phyloP scores from a whole-genome alignment of 257 asterid species.

The Petunia secreta region DNA sequence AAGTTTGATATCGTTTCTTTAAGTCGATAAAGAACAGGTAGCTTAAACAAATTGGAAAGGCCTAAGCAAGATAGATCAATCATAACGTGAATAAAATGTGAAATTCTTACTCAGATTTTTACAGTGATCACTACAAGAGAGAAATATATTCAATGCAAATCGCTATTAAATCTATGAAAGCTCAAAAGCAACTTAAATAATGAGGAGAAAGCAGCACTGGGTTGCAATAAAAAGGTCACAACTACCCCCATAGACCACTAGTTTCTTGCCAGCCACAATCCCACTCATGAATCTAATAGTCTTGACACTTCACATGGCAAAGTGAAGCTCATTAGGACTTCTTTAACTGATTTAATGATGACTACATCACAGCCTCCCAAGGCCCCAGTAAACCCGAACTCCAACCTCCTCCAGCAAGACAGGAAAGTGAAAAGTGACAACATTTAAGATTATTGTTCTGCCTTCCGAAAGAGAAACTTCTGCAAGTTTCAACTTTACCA shows the following conservation, averaged over 20 bases:
- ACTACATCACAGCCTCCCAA: not conserved
- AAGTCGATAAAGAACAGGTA: not conserved
- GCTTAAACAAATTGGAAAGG: constrained; percentile 12
- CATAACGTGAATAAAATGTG: not conserved
- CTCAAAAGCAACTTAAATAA: constrained; percentile 6
- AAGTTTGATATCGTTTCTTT: not conserved
- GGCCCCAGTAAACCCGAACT: not conserved
- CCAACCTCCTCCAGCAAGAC: not conserved
- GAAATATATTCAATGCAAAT: not conserved
- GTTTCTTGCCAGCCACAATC: not conserved
- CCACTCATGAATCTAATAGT: not conserved
- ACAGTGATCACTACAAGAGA: not conserved
- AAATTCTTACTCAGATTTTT: constrained; percentile 1
- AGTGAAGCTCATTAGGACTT: constrained; percentile 1
- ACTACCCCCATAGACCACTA: constrained; percentile 4
- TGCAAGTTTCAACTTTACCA: not conserved
- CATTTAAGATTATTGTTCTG: not conserved
- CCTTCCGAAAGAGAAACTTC: not conserved
- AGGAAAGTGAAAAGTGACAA: not conserved
- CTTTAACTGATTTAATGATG: not conserved
- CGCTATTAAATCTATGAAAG: constrained; percentile 4
- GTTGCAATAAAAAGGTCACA: constrained; percentile 1
- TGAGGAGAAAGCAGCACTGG: not conserved
- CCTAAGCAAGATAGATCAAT: not conserved
- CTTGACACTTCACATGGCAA: not conserved